Base-by-base conservation (phyloP, 805 yeast species). In the Myxozyma neglecta region DNA sequence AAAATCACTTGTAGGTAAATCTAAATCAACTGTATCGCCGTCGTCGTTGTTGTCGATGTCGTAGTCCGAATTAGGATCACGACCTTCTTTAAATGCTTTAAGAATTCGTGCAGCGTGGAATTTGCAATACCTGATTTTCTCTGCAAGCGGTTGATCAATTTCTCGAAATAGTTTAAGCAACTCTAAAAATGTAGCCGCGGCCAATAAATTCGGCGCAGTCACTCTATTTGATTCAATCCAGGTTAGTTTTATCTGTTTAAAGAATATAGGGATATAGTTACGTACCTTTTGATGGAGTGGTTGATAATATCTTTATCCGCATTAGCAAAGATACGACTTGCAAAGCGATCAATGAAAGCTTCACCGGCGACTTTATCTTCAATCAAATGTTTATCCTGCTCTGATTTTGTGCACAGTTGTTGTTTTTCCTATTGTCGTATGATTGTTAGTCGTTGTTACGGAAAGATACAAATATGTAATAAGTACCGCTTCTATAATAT, bases 401-500 rank as follows among this genome's bases (percentile, higher is more conserved):
- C 29, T 24, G 29, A 24, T 24, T 24, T 24, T 5, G 2, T 5
- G 20, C 76, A 60, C 29, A 68, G 46, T 14, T 29, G 20, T 4
- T 24, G 44, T 46, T 68, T 68, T 10, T 61, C 66, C 65, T 61
- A 53, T 32, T 63, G 6, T 2, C 9, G 18, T 9, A 8, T 6
- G 45, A 1, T 16, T 4, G 14, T 47, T 13, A 71, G 6, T n/a
- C n/a, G n/a, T n/a, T n/a, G n/a, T n/a, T n/a, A n/a, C n/a, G n/a
- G n/a, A n/a, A n/a, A n/a, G n/a, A n/a, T n/a, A n/a, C n/a, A n/a
- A n/a, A n/a, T n/a, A n/a, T n/a, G n/a, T n/a, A n/a, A n/a, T n/a
- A n/a, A n/a, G n/a, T n/a, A n/a, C n/a, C n/a, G n/a, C 61, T 71
- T 94, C 99, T 42, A 94, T 83, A 2, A 81, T 82, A 70, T 88